A percentile compares a stretch with the other conserved stretches of the same genome.
Conservation (phyloP, 1,139 yeast genomes). For the Blastobotrys arbuscula region DNA sequence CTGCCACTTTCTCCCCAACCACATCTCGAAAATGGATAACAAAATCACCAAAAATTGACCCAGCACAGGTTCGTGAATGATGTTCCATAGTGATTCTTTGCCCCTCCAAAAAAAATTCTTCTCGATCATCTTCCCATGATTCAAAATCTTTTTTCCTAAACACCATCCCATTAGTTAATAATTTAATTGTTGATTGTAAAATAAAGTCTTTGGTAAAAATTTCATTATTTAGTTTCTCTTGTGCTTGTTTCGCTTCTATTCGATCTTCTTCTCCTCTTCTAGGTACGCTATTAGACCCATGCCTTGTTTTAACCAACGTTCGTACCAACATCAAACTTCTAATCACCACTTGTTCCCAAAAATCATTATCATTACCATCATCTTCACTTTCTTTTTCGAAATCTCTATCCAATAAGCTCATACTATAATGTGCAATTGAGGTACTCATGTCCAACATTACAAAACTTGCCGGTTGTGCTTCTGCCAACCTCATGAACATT, state of each 20-base stretch:
- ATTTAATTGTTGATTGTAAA: constrained; percentile 54
- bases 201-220: constrained; percentile 56
- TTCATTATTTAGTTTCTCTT: constrained; percentile 44
- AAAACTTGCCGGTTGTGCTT: constrained; percentile 63
- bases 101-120: constrained; percentile 87
- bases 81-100: constrained; percentile 73
- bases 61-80: constrained; percentile 84
- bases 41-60: constrained; percentile 73
- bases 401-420: constrained; percentile 50
- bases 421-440: constrained; percentile 52
- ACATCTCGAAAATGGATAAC: constrained; percentile 56
- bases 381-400: not conserved
- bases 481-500: constrained; percentile 53
- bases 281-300: constrained; percentile 63
- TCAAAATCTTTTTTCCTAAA: constrained; percentile 72
- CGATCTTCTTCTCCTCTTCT: constrained; percentile 51
- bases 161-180: constrained; percentile 68
- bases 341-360: constrained; percentile 74
- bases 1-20: constrained; percentile 50
- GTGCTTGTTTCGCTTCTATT: constrained; percentile 55
- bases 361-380: constrained; percentile 31
- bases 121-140: constrained; percentile 80
- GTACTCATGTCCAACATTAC: constrained; percentile 41
- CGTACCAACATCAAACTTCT: constrained; percentile 66
- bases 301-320: constrained; percentile 55